A percentile compares a stretch with the other conserved stretches of the same genome.
Conservation (phyloP, 2,329 filamentous ascomycete genomes). For the Botrytis sinoallii region DNA sequence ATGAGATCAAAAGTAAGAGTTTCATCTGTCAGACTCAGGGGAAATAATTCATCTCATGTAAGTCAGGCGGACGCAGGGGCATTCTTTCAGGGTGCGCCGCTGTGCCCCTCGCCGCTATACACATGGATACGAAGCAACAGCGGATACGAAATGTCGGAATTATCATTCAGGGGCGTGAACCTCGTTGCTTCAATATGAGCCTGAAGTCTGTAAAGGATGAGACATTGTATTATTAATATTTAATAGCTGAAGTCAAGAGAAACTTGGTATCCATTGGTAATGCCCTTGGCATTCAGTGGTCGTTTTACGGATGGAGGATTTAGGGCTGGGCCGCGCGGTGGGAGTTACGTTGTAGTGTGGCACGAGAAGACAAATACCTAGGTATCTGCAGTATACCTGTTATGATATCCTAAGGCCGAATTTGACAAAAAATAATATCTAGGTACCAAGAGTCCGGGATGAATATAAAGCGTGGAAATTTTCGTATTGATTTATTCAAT, state of each 20-base stretch:
- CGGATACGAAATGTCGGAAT: background rate
- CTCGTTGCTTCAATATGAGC: background rate
- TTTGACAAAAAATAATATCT: background rate
- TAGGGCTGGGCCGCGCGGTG: background rate
- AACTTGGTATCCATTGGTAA: background rate
- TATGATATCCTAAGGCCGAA: background rate
- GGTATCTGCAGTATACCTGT: background rate
- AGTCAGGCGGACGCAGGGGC: background rate
- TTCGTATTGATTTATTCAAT: background rate
- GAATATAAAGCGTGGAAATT: background rate
- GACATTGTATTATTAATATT: background rate
- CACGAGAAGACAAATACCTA: background rate
- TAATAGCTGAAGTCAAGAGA: background rate
- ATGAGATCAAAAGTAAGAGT: background rate
- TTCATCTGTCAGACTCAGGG: background rate
- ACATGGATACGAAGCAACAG: background rate
- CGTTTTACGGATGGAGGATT: background rate
- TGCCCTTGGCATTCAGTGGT: background rate
- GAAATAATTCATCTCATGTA: constrained; percentile 6
- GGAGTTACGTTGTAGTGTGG: background rate
- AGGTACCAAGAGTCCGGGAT: background rate
- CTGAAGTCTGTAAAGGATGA: background rate
- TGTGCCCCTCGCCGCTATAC: constrained; percentile 8
- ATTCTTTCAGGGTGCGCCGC: background rate
- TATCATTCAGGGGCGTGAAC: background rate